phyloP scores from a whole-genome alignment of 768 basidiomycete species.

The Agaricus blazei region DNA sequence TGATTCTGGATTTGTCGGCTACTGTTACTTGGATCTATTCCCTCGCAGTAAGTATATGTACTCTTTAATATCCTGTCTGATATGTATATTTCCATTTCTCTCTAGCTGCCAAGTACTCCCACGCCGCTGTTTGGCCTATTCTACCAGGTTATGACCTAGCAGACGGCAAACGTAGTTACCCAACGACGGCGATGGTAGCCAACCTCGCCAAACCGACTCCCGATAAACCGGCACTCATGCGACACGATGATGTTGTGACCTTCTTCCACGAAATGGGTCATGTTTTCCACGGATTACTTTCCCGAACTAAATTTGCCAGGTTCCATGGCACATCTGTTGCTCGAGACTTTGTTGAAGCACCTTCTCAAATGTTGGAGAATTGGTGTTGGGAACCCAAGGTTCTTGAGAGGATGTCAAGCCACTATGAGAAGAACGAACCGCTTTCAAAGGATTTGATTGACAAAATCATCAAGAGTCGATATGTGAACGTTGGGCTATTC shows the following conservation, averaged over 20 bases:
- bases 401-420: conserved; percentile 72
- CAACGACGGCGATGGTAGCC: conserved; percentile 82
- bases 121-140: conserved; percentile 83
- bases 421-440: conserved; percentile 70
- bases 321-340: conserved; percentile 85
- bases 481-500: conserved; percentile 78
- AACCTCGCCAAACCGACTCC: conserved; percentile 85
- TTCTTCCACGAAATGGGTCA: conserved; percentile 92
- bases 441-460: conserved; percentile 69
- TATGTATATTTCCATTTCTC: background rate
- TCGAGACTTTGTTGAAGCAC: conserved; percentile 84
- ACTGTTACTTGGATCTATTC: conserved; percentile 86
- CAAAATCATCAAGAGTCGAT: conserved; percentile 77
- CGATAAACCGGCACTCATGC: conserved; percentile 77
- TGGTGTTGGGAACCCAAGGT: conserved; percentile 89
- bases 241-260: conserved; percentile 84
- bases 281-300: conserved; percentile 66
- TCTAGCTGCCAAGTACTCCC: conserved; percentile 72
- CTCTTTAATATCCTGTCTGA: background rate
- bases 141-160: conserved; percentile 57
- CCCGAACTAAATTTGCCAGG: conserved; percentile 60
- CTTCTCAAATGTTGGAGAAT: conserved; percentile 90
- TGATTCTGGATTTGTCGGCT: conserved; percentile 70
- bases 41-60: conserved; percentile 52
- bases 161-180: conserved; percentile 62